Conservation (phyloP, 768 basidiomycete species). For the Pulveroboletus sp. region DNA sequence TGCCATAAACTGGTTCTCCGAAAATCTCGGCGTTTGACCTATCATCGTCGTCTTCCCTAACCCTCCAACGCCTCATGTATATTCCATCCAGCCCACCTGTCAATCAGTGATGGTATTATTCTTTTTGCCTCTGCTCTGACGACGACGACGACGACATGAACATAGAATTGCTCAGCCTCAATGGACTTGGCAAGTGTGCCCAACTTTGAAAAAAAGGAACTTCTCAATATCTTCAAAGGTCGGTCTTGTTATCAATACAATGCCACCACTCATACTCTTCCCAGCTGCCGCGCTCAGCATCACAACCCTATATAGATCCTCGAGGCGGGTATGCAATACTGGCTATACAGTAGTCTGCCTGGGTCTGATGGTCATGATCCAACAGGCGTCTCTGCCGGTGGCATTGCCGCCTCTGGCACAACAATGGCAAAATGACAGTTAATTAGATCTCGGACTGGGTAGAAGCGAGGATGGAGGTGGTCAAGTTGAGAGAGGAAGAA, state of each 20-base stretch:
- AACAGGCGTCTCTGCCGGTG: slow-evolving; percentile 70
- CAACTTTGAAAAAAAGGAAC: slow-evolving; percentile 68
- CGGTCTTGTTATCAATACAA: neutral
- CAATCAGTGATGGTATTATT: too few relatives aligned
- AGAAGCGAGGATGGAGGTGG: slow-evolving; percentile 76
- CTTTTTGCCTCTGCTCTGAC: too few relatives aligned
- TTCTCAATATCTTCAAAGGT: slow-evolving; percentile 84
- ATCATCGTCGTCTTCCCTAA: too few relatives aligned
- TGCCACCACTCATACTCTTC: slow-evolving; percentile 20
- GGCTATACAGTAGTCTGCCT: slow-evolving; percentile 76
- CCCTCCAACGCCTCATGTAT: too few relatives aligned
- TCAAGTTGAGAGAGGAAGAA: slow-evolving; percentile 72
- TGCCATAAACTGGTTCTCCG: too few relatives aligned
- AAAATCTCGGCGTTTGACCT: too few relatives aligned
- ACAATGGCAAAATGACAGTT: slow-evolving; percentile 65
- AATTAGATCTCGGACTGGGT: slow-evolving; percentile 83
- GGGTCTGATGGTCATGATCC: slow-evolving; percentile 78
- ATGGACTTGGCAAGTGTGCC: slow-evolving; percentile 71
- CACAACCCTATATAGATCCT: slow-evolving; percentile 81
- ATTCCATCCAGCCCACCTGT: too few relatives aligned
- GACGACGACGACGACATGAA: too few relatives aligned
- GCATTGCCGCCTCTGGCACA: slow-evolving; percentile 39
- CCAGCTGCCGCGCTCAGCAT: slow-evolving; percentile 81
- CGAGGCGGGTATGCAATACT: too few relatives aligned
- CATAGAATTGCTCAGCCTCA: slow-evolving; percentile 80